A percentile compares a stretch with the other conserved stretches of the same genome.
These are phyloP conservation scores for Thelonectria rubi DNA, from an alignment of 2,329 filamentous ascomycete species.

Conservation along the genomic window DNA sequence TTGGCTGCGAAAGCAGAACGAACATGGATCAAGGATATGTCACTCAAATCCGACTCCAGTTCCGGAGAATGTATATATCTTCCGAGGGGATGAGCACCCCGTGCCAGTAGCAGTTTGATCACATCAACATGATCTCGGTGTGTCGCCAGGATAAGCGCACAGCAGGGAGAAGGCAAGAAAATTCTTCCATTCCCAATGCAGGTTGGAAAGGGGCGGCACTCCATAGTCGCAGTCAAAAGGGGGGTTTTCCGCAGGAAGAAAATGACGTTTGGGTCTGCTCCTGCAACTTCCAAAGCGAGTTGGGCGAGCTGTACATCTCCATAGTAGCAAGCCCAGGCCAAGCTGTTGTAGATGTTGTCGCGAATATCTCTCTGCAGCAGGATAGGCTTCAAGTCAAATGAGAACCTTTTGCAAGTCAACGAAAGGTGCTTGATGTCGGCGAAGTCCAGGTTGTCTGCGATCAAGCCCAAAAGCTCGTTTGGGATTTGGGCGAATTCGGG, in stretches of 20 bases:
- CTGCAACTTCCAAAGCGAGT: neutral
- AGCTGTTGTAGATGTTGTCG: conserved; percentile 6
- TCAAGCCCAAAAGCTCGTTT: conserved; percentile 8
- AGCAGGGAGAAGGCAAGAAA: too few species aligned
- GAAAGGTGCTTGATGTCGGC: conserved; percentile 3
- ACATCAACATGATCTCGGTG: conserved; percentile 12
- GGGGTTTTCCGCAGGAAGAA: too few species aligned
- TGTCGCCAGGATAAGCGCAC: conserved; percentile 14
- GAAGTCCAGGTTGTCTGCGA: conserved; percentile 1
- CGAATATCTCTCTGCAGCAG: conserved; percentile 12
- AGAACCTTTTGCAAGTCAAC: neutral
- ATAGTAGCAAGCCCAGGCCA: conserved; percentile 19
- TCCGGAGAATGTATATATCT: too few species aligned
- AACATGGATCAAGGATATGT: conserved; percentile 14
- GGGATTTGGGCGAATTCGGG: neutral
- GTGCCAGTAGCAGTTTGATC: conserved; percentile 9
- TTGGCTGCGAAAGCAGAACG: conserved; percentile 11
- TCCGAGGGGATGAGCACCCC: neutral
- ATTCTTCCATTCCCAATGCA: too few species aligned
- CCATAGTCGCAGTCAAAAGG: too few species aligned
- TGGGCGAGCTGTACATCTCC: conserved; percentile 11
- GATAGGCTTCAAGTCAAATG: neutral
- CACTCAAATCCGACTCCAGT: too few species aligned
- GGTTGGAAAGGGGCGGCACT: conserved; percentile 14
- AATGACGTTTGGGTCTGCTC: conserved; percentile 2